phyloP scores from a whole-genome alignment of 2,329 filamentous ascomycete genomes.

The Cladophialophora exuberans region DNA sequence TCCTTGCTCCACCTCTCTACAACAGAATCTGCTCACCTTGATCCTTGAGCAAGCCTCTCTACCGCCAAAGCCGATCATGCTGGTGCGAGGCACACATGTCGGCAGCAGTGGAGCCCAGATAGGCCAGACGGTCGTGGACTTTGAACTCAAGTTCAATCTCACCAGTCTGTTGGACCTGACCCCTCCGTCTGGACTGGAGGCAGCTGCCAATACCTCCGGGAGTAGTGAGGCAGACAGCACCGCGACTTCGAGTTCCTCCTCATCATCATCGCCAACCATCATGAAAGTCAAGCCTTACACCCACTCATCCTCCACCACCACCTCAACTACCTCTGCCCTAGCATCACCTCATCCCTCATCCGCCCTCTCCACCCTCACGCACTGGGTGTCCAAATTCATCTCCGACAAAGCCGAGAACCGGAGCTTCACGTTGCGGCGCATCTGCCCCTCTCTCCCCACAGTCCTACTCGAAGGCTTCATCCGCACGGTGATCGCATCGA shows the following conservation, averaged over 20 bases:
- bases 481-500: constrained; percentile 34
- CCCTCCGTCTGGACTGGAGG: background rate
- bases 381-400: constrained; percentile 33
- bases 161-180: constrained; percentile 33
- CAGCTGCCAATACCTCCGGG: background rate
- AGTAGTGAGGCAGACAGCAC: background rate
- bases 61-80: constrained; percentile 36
- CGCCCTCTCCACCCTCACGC: constrained; percentile 28
- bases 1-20: background rate
- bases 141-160: constrained; percentile 36
- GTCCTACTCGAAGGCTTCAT: constrained; percentile 35
- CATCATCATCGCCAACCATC: background rate
- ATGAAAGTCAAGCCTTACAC: background rate
- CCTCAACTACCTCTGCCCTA: too few relatives aligned
- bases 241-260: background rate
- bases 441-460: constrained; percentile 19
- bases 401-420: constrained; percentile 31
- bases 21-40: constrained; percentile 32
- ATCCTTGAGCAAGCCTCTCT: constrained; percentile 36
- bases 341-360: too few relatives aligned
- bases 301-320: too few relatives aligned
- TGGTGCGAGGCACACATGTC: constrained; percentile 32
- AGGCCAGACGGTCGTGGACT: constrained; percentile 30
- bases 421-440: constrained; percentile 27
- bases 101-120: background rate